A percentile compares a stretch with the other conserved stretches of the same genome.
Conservation (phyloP, 2,329 filamentous ascomycete species). For the Ophiocordyceps robertsii region DNA sequence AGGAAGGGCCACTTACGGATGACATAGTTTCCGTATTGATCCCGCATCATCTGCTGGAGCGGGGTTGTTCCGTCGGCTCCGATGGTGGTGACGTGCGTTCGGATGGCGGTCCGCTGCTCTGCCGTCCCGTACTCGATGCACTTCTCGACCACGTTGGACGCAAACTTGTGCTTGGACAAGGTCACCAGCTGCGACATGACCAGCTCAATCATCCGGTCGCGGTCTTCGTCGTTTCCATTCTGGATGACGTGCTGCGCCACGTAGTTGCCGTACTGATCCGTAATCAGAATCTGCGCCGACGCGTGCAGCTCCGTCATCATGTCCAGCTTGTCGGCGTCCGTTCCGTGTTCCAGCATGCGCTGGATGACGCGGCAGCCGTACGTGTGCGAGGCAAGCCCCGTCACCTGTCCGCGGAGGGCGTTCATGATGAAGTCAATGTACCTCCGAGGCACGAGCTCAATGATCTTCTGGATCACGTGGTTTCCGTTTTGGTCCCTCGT, state of each 20-base stretch:
- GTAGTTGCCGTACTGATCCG: slow-evolving; percentile 90
- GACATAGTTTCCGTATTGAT: slow-evolving; percentile 92
- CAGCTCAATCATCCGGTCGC: slow-evolving; percentile 56
- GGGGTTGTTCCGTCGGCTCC: slow-evolving; percentile 54
- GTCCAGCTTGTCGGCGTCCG: slow-evolving; percentile 52
- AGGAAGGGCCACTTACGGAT: slow-evolving; percentile 59
- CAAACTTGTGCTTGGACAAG: slow-evolving; percentile 89
- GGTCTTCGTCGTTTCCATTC: slow-evolving; percentile 61
- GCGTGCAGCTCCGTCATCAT: slow-evolving; percentile 71
- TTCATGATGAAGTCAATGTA: slow-evolving; percentile 79
- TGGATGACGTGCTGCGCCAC: slow-evolving; percentile 86
- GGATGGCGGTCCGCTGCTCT: slow-evolving; percentile 57
- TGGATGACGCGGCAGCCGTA: slow-evolving; percentile 93
- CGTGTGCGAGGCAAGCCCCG: slow-evolving; percentile 59
- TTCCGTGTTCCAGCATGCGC: slow-evolving; percentile 74
- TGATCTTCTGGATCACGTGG: slow-evolving; percentile 90
- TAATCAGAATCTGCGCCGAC: slow-evolving; percentile 58
- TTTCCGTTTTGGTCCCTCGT: slow-evolving; percentile 87
- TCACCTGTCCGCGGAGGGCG: slow-evolving; percentile 63
- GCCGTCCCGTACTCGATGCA: slow-evolving; percentile 63
- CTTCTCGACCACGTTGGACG: slow-evolving; percentile 94
- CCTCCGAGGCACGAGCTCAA: slow-evolving; percentile 63
- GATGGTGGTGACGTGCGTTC: slow-evolving; percentile 44
- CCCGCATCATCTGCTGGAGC: slow-evolving; percentile 69
- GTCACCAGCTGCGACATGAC: slow-evolving; percentile 59